Conservation (phyloP, 75 land plant genomes). For the Selaginella moellendorffii region DNA sequence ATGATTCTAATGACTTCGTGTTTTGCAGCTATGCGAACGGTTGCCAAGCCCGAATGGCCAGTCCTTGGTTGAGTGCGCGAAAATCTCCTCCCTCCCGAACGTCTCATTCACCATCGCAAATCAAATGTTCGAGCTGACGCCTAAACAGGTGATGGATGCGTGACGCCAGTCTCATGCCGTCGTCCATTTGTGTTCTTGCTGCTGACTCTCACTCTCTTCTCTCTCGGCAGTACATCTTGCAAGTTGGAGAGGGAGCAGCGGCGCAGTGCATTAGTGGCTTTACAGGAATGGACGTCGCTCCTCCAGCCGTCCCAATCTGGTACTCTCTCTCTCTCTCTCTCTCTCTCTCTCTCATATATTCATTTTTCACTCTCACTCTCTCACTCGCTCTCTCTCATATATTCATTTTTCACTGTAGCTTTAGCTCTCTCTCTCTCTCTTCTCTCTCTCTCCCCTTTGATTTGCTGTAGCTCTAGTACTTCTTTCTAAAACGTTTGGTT, state of each 20-base stretch:
- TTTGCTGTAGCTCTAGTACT: too few species aligned
- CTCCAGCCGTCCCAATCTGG: conserved; percentile 88
- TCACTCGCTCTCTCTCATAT: not conserved
- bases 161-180: too few species aligned
- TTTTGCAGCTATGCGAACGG: conserved; percentile 44
- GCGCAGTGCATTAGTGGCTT: conserved; percentile 91
- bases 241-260: conserved; percentile 63
- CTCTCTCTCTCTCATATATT: too few species aligned
- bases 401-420: too few species aligned
- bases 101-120: conserved; percentile 33
- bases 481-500: too few species aligned
- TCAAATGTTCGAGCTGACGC: conserved; percentile 26
- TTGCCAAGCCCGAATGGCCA: conserved; percentile 48
- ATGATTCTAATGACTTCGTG: too few species aligned
- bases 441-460: too few species aligned
- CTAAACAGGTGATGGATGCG: conserved; percentile 82
- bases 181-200: too few species aligned
- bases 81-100: conserved; percentile 29
- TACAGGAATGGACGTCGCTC: conserved; percentile 61
- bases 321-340: too few species aligned
- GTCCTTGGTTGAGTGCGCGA: conserved; percentile 34
- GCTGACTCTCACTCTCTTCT: too few species aligned
- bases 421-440: too few species aligned
- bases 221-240: conserved; percentile 85
- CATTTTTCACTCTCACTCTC: not conserved